Conservation (phyloP, 1,284 basidiomycete species). For the Pulveroboletus sp. region DNA sequence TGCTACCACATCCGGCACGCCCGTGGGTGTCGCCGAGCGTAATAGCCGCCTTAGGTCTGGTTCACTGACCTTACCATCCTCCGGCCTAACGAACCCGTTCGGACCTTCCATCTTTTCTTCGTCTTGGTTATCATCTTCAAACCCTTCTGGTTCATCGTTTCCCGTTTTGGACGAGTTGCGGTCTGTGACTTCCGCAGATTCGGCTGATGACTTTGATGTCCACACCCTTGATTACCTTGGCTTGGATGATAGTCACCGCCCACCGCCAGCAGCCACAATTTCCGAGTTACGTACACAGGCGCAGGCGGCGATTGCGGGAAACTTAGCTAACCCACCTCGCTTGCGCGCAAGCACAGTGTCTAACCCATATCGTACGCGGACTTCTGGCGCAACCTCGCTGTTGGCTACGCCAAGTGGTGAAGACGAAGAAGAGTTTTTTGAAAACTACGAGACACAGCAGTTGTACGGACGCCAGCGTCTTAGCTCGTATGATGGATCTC, state of each 20-base stretch:
- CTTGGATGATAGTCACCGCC: constrained; percentile 73
- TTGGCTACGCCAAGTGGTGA: constrained; percentile 62
- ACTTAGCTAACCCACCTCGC: constrained; percentile 75
- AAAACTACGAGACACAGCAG: constrained; percentile 52
- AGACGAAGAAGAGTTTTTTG: constrained; percentile 74
- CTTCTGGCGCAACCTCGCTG: constrained; percentile 54
- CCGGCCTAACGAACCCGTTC: constrained; percentile 83
- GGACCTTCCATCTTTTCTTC: constrained; percentile 85
- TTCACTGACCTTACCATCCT: constrained; percentile 78
- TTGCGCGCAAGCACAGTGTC: constrained; percentile 90
- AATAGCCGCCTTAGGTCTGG: constrained; percentile 87
- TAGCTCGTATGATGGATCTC: constrained; percentile 59
- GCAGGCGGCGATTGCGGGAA: constrained; percentile 84
- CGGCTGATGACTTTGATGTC: constrained; percentile 87
- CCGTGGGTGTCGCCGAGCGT: constrained; percentile 61
- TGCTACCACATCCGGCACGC: constrained; percentile 61
- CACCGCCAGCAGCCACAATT: constrained; percentile 76
- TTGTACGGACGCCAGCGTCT: constrained; percentile 55
- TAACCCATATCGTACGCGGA: constrained; percentile 71
- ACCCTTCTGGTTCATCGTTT: constrained; percentile 54
- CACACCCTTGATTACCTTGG: constrained; percentile 95
- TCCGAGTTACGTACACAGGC: constrained; percentile 84
- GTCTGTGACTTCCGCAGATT: constrained; percentile 76
- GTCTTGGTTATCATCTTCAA: constrained; percentile 77
- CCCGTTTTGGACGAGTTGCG: constrained; percentile 75